Conservation (phyloP, 2,329 filamentous ascomycete species). For the Sporothrix sp. region DNA sequence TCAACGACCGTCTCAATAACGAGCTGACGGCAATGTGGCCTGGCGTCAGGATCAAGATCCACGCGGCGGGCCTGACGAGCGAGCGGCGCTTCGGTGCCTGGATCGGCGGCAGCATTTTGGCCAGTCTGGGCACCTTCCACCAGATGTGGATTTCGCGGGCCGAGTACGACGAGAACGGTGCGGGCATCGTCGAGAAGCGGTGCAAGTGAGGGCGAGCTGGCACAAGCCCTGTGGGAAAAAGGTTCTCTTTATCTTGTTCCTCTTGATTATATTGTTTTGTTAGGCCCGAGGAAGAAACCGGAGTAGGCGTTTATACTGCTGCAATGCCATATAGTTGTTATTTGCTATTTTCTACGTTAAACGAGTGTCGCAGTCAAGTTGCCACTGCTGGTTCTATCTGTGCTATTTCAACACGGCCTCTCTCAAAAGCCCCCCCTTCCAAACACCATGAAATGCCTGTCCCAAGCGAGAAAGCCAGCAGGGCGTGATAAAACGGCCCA, state of each 20-base stretch:
- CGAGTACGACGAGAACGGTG: conserved; percentile 94
- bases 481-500: neutral
- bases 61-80: conserved; percentile 73
- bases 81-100: conserved; percentile 86
- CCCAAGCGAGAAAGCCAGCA: too few relatives aligned
- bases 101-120: conserved; percentile 94
- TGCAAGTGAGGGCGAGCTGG: conserved; percentile 57
- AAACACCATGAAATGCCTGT: too few relatives aligned
- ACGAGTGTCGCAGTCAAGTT: neutral
- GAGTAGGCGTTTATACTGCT: conserved; percentile 4
- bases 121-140: conserved; percentile 92
- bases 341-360: neutral
- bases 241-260: neutral
- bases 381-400: too few relatives aligned
- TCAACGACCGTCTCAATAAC: conserved; percentile 80
- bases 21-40: conserved; percentile 78
- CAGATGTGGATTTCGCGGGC: conserved; percentile 99
- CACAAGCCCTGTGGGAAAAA: neutral
- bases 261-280: neutral
- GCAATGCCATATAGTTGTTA: neutral
- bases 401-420: too few relatives aligned
- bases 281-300: neutral
- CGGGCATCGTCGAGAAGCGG: conserved; percentile 85
- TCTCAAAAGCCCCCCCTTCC: too few relatives aligned
- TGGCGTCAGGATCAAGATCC: conserved; percentile 75